phyloP scores from a whole-genome alignment of 1,139 yeast genomes.

The Pichia sp. region DNA sequence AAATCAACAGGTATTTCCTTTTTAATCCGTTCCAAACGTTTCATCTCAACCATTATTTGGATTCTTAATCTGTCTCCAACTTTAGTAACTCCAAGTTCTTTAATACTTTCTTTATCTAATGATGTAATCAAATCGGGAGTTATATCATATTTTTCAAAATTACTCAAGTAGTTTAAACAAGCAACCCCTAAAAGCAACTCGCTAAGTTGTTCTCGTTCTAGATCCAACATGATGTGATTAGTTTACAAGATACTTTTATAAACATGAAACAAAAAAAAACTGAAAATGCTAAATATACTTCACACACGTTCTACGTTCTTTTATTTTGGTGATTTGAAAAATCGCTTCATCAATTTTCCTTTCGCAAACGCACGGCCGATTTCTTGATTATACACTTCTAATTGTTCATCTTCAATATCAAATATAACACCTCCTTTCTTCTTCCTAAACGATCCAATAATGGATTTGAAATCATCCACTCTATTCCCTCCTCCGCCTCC shows the following conservation, averaged over 20 bases:
- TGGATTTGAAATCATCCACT: neutral
- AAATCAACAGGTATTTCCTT: conserved; percentile 33
- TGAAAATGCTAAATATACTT: neutral
- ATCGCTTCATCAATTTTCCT: conserved; percentile 5
- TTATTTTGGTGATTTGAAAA: neutral
- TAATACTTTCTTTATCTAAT: conserved; percentile 61
- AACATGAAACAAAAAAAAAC: neutral
- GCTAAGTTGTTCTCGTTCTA: conserved; percentile 8
- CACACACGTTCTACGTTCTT: no score
- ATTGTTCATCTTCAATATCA: neutral
- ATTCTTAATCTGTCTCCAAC: conserved; percentile 78
- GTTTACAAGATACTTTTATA: no score
- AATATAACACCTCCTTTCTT: neutral
- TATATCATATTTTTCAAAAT: conserved; percentile 42
- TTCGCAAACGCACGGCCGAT: conserved; percentile 1
- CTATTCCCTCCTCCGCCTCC: neutral
- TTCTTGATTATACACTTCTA: conserved; percentile 2
- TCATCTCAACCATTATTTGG: conserved; percentile 44
- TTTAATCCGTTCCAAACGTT: conserved; percentile 36
- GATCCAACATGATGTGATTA: conserved; percentile 1
- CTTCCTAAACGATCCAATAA: neutral
- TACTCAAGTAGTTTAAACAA: conserved; percentile 22
- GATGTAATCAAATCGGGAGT: conserved; percentile 54
- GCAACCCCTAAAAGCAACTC: conserved; percentile 29
- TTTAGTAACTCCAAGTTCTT: conserved; percentile 66